Evolutionary conservation across 345 rosid genomes (phyloP), one percentile per base, ranked within the genome.

Genomic region (Eucalyptus curtisii): DNA sequence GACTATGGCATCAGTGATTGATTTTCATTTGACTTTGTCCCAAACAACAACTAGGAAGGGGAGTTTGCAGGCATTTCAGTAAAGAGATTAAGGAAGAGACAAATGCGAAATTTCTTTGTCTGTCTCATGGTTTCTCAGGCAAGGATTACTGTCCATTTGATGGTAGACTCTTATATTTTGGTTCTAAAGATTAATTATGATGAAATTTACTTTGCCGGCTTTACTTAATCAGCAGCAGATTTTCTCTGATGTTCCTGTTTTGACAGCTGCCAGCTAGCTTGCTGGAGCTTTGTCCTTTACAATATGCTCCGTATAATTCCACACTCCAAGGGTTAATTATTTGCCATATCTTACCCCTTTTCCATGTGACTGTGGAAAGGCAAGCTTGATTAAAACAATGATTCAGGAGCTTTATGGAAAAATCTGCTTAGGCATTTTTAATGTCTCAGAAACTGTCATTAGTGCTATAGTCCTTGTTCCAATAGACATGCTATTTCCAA

Each of bases 51-150:
- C 61, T 88, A 97, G 99, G 99, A 97, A 87, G 99, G 99, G 53
- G 99, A 97, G 76, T 93, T 94, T 91, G 96, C 93, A 44, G 93
- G 96, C 90, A 92, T 95, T 89, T 94, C 93, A 3, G 99, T 96
- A 91, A 97, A 94, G 96, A 95, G 94, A 89, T 89, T 97, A 92
- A 95, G 99, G 93, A 95, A 94, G 92, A 95, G 96, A 86, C 99
- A 97, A 90, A 96, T 96, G 98, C 95, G 94, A 84, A 97, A 97
- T 94, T 96, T 97, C 94, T 92, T 96, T 86, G 91, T 97, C 66
- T 95, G 97, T 93, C 98, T 97, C 90, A 97, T 97, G 98, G 96
- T 97, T 91, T 95, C 99, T 89, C 99, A 97, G 90, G 99, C 95
- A 95, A 93, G 94, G 50, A 84, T 81, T 90, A 52, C 47, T 40